Base-by-base conservation (phyloP, 2,329 filamentous ascomycete species). In the Trichoderma sp. region DNA sequence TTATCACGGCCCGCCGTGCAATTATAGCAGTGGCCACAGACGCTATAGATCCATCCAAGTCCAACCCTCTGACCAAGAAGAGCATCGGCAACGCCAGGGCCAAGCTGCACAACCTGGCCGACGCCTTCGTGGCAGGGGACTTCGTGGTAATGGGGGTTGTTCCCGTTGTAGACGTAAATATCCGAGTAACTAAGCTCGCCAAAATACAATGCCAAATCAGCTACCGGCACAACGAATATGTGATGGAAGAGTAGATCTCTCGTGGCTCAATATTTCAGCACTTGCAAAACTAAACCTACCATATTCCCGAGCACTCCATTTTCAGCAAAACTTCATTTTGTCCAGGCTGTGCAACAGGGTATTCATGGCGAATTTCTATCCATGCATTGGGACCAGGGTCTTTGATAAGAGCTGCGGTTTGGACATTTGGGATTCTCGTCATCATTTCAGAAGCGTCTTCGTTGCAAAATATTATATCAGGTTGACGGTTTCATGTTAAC, bases 231-330 rank as follows among this genome's bases (percentile, higher is more conserved):
- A 16, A 7, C 26, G 8, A 18, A 21, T 16, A 37, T 5, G 6
- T 37, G 34, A 34, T 11, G 10, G n/a, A 21, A 54, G 5, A 14
- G 5, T 1, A 28, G 5, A 21, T 30, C 18, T 3, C 5, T 39
- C 3, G 28, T 39, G 16, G 13, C 10, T 13, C 21, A 6, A 5
- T 8, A 28, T 10, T 49, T 37, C 3, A 28, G 13, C 10, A 26
- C 0, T 43, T 1, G 2, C n/a, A 28, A 14, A 4, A 21, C 3
- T n/a, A 1, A 39, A 43, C 60, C 55, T 3, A 64, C 60, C 60
- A 64, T 21, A 64, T 64, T 11, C 60, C 60, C n/a, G 60, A 64
- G 34, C 60, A 64, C 54, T 64, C 60, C 60, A 64, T 64, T 21
- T 64, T 64, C 30, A 64, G 18, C n/a, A 64, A 30, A 21, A 64